Evolutionary conservation across 768 basidiomycete species (phyloP).

Genomic region (Naganishia kalamii): DNA sequence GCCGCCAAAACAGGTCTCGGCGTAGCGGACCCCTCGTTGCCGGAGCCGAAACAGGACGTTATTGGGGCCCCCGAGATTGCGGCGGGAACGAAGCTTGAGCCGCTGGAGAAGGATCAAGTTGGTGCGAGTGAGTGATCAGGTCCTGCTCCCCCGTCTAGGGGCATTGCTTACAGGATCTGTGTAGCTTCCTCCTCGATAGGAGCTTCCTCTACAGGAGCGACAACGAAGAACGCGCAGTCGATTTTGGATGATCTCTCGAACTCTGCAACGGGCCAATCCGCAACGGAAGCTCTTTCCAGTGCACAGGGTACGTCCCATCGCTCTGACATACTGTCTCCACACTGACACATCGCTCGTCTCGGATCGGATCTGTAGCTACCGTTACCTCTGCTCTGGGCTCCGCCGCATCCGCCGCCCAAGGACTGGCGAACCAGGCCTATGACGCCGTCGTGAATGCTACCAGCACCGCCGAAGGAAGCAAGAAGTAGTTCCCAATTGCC

Average conservation of each 20-base stretch:
- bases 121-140: background rate
- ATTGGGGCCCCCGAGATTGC: constrained; percentile 2
- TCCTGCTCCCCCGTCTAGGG: background rate
- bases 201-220: background rate
- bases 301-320: background rate
- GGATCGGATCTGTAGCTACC: background rate
- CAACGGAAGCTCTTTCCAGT: background rate
- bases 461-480: background rate
- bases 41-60: background rate
- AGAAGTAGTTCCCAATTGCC: background rate
- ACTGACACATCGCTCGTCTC: background rate
- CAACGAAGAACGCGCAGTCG: background rate
- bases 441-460: constrained; percentile 13
- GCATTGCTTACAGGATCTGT: background rate
- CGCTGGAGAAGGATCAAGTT: constrained; percentile 17
- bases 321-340: background rate
- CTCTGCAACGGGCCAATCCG: background rate
- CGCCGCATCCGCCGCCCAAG: background rate
- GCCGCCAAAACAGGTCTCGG: background rate
- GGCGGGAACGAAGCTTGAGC: background rate
- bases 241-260: constrained; percentile 2
- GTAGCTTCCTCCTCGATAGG: background rate
- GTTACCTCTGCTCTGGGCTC: background rate
- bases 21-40: background rate
- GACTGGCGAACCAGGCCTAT: constrained; percentile 18